Evolutionary conservation across 2,329 filamentous ascomycete genomes (phyloP), one percentile per base, ranked within the genome.

Genomic region (Fusarium caatingaense): DNA sequence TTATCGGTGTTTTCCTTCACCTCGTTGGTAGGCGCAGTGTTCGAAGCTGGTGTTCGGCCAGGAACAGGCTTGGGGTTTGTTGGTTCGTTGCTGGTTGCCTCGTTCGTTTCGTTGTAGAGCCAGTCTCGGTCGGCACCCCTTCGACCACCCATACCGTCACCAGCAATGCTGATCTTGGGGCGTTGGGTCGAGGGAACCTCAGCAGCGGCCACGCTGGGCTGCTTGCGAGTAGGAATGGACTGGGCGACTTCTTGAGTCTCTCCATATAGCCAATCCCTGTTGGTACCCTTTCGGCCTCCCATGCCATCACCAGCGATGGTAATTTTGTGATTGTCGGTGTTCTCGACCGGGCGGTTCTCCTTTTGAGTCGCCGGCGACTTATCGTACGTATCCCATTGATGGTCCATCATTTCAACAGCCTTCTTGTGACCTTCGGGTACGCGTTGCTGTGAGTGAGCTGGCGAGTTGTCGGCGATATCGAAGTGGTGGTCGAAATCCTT

Each of bases 401-500:
- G 82, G 73, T 92, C 87, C 89, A 93, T 91, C 84, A 88, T 91
- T 80, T 92, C 90, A 56, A 92, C 87, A 5, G 86, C 90, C 81
- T 93, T 93, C 78, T 88, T 85, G 69, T 88, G 88, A 68, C 89
- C 87, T 56, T 88, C 85, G 54, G 86, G 79, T 21, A 89, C 76
- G 21, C 81, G 82, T 76, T 83, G 78, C 75, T 78, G 80, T 37
- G 80, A 72, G 56, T 83, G 78, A 12, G 81, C 82, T 34, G 89
- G 88, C 64, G 89, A 88, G 42, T 89, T 84, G 77, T 97, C 93
- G 9, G 86, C 85, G 83, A 97, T 90, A 54, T 85, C 85, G 83
- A 94, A 97, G 74, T 97, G 93, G 21, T 89, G 80, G 50, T 90
- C 89, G 73, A 97, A 94, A 77, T 93, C 88, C 80, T 94, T 93